Base-by-base conservation (phyloP, 2,329 filamentous ascomycete species). In the Ceratocystis destructans region DNA sequence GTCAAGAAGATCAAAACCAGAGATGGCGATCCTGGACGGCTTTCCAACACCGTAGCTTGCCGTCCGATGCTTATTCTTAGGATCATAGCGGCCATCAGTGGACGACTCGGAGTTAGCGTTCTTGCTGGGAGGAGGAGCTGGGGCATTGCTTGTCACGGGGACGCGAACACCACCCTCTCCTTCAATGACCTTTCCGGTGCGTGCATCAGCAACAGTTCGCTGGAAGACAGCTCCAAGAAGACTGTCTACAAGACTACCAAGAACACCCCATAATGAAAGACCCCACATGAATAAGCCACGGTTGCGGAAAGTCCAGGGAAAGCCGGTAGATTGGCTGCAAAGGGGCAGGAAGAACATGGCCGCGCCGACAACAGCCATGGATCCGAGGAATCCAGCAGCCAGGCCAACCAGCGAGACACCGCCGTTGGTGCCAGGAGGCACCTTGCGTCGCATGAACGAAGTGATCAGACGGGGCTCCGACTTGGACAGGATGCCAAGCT, bases 341-440 rank as follows among this genome's bases (percentile, higher is more conserved):
- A 89, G 82, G 0, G 90, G 89, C 25, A 92, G 73, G 62, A 92
- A 80, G 7, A 88, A 69, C 59, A 86, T 79, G 1, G 90, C 83
- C 0, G 82, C 71, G 0, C 85, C 84, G 28, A 87, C 79, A 5
- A 92, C 85, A 61, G 93, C 80, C 66, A 88, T 82, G 8, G 89
- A 87, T 2, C 92, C 92, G 0, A 89, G 73, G 22, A 89, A 74
- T 0, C 91, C 92, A 1, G 90, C 89, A 0, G 79, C 76, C 0
- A 96, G 78, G 0, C 94, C 94, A 59, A 83, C 78, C 0, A 85
- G 71, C 0, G 90, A 95, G 7, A 99, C 89, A 17, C 93, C 94
- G 41, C 94, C 94, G 73, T 99, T 99, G 53, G 94, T 97, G 62
- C 94, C 94, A 1, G 84, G 87, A 0, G 94, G 92, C 0, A 97